A percentile compares a stretch with the other conserved stretches of the same genome.
Evolutionary conservation across 352 stramenopile species (phyloP).

Genomic region (Globisporangium spiculum): DNA sequence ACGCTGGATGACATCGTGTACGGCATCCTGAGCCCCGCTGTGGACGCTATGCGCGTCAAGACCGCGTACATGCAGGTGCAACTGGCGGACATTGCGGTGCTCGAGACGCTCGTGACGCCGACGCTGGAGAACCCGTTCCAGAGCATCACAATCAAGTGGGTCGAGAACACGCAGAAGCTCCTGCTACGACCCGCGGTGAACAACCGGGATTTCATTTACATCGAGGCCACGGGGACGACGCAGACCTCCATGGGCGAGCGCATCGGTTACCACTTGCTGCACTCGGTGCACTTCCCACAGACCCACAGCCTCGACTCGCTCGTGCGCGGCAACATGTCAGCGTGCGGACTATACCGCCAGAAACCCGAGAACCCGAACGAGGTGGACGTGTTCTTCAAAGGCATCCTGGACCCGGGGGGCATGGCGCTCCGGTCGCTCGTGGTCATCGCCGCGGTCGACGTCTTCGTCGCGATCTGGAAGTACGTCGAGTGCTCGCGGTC

Average conservation of each 20-base stretch:
- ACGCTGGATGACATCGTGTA: constrained; percentile 41
- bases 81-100: constrained; percentile 38
- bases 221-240: constrained; percentile 28
- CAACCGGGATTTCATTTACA: constrained; percentile 31
- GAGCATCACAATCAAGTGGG: constrained; percentile 35
- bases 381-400: constrained; percentile 43
- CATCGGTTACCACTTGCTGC: constrained; percentile 33
- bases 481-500: constrained; percentile 5
- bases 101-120: constrained; percentile 30
- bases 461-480: constrained; percentile 23
- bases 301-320: constrained; percentile 5
- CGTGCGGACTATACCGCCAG: constrained; percentile 43
- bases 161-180: constrained; percentile 27
- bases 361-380: constrained; percentile 20
- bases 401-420: constrained; percentile 33
- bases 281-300: constrained; percentile 30
- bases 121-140: constrained; percentile 27
- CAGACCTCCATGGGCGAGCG: constrained; percentile 24
- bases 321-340: constrained; percentile 38
- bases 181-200: constrained; percentile 26
- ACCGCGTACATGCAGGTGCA: constrained; percentile 37
- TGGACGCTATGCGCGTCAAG: constrained; percentile 36
- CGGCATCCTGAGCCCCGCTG: constrained; percentile 27
- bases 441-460: constrained; percentile 30
- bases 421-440: constrained; percentile 23